phyloP scores from a whole-genome alignment of 2,329 filamentous ascomycete genomes.

The Spiromastix sp. region DNA sequence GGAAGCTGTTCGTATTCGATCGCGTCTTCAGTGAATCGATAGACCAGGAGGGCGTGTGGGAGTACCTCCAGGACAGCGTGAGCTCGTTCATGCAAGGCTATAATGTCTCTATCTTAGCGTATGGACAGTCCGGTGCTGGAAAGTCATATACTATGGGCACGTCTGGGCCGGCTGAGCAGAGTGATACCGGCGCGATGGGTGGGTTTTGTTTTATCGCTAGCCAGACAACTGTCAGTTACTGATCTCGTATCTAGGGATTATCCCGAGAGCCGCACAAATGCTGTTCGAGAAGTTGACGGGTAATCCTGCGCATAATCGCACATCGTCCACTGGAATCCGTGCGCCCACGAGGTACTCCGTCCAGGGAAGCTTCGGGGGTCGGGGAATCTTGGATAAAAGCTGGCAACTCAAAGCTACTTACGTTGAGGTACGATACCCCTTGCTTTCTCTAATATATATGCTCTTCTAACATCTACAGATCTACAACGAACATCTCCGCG shows the following conservation, averaged over 20 bases:
- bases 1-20: conserved; percentile 94
- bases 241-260: conserved; percentile 58
- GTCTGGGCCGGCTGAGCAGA: conserved; percentile 70
- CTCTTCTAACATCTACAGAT: conserved; percentile 46
- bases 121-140: conserved; percentile 92
- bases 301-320: conserved; percentile 41
- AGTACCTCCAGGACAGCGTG: conserved; percentile 85
- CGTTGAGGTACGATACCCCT: conserved; percentile 46
- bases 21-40: conserved; percentile 80
- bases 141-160: conserved; percentile 99
- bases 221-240: not conserved
- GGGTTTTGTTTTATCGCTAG: conserved; percentile 28
- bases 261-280: conserved; percentile 75
- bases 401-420: conserved; percentile 94
- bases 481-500: conserved; percentile 91
- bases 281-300: conserved; percentile 62
- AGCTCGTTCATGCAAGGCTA: conserved; percentile 87
- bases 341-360: conserved; percentile 70
- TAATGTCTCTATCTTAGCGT: conserved; percentile 95
- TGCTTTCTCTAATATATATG: not conserved
- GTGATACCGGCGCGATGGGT: conserved; percentile 66
- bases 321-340: conserved; percentile 66
- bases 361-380: conserved; percentile 35
- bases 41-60: conserved; percentile 82
- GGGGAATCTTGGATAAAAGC: conserved; percentile 53